Percentiles rank a stretch among this genome's conserved stretches.
Conservation (phyloP, 2,329 filamentous ascomycete species). For the Gliomastix tumulicola region DNA sequence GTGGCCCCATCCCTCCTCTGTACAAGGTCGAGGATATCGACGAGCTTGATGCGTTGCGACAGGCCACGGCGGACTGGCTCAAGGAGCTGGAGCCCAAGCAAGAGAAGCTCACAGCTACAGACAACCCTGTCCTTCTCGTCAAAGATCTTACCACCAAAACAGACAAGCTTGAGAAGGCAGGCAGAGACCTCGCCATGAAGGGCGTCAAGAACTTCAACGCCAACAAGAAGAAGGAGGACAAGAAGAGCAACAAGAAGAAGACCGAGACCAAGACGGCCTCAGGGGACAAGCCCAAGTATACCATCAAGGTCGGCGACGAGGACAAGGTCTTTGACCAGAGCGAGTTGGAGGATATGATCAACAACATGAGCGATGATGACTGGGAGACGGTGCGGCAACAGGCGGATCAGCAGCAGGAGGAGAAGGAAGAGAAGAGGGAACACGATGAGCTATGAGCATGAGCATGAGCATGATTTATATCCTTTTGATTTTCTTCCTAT, state of each 20-base stretch:
- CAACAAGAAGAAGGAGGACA: constrained; percentile 35
- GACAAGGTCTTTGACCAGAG: constrained; percentile 20
- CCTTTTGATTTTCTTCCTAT: too few species aligned
- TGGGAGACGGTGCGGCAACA: constrained; percentile 18
- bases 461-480: too few species aligned
- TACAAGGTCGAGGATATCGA: constrained; percentile 70
- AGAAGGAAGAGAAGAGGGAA: constrained; percentile 16
- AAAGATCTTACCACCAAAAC: constrained; percentile 66
- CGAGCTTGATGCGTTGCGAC: constrained; percentile 54
- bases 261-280: constrained; percentile 26
- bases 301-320: constrained; percentile 30
- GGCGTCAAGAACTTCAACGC: constrained; percentile 51
- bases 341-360: constrained; percentile 42
- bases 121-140: constrained; percentile 67
- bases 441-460: constrained; percentile 9
- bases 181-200: constrained; percentile 65
- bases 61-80: constrained; percentile 66
- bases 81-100: constrained; percentile 65
- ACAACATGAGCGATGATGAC: constrained; percentile 14
- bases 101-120: constrained; percentile 58
- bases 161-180: constrained; percentile 63
- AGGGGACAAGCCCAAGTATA: constrained; percentile 25
- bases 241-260: constrained; percentile 36
- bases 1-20: constrained; percentile 53
- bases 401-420: constrained; percentile 15